These are phyloP conservation scores for Fusarium domesticum DNA, from an alignment of 2,329 filamentous ascomycete genomes.

Conservation along the genomic window DNA sequence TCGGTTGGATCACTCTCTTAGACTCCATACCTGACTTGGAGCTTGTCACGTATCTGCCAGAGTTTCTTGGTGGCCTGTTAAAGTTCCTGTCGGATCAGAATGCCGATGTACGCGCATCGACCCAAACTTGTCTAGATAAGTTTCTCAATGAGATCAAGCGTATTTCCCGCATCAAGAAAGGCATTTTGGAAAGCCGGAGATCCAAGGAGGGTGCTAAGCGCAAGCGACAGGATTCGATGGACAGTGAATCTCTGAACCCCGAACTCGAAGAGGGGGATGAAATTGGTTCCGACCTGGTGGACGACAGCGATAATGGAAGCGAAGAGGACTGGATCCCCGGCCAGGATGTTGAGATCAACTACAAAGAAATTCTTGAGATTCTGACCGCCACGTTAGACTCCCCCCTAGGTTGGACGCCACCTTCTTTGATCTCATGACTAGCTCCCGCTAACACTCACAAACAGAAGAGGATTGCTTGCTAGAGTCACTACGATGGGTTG, in stretches of 20 bases:
- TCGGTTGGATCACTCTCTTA: slow-evolving; percentile 91
- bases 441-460: slow-evolving; percentile 16
- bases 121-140: slow-evolving; percentile 81
- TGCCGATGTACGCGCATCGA: slow-evolving; percentile 89
- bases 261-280: slow-evolving; percentile 60
- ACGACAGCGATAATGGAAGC: slow-evolving; percentile 57
- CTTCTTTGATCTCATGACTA: neutral
- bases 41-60: slow-evolving; percentile 86
- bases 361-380: slow-evolving; percentile 87
- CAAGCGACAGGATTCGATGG: slow-evolving; percentile 67
- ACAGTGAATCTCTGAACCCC: slow-evolving; percentile 59
- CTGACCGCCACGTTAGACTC: slow-evolving; percentile 85
- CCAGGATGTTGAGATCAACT: slow-evolving; percentile 93
- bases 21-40: slow-evolving; percentile 97
- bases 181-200: slow-evolving; percentile 81
- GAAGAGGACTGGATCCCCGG: slow-evolving; percentile 97
- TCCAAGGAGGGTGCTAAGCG: slow-evolving; percentile 64
- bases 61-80: slow-evolving; percentile 84
- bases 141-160: slow-evolving; percentile 93
- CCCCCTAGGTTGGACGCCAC: slow-evolving; percentile 60
- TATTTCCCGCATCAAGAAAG: slow-evolving; percentile 88
- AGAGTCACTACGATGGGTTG: slow-evolving; percentile 91
- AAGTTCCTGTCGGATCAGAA: slow-evolving; percentile 92
- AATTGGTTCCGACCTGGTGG: slow-evolving; percentile 54
- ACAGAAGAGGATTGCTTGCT: slow-evolving; percentile 87